Evolutionary conservation across 257 asterid genomes (phyloP), one percentile per base, ranked within the genome.

Genomic region (Solanum appendiculatum): DNA sequence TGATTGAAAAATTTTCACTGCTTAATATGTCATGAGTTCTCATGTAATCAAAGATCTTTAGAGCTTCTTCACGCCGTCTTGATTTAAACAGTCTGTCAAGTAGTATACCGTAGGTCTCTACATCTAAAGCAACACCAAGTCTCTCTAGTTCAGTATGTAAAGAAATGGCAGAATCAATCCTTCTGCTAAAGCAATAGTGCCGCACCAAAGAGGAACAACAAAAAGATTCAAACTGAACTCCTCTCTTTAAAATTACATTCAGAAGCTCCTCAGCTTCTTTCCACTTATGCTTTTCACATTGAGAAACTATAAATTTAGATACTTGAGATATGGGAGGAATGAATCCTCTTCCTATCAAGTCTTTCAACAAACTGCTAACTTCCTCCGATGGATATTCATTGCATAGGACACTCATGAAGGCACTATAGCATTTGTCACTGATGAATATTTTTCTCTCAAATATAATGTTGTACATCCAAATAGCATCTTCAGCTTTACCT

Each of bases 31-130:
- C 85, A 81, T 89, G 88, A 15, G 23, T 42, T 87, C 90, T 89
- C 96, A 94, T 96, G 88, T 94, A 94, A 85, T 90, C 91, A 44
- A 96, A 96, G 90, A 96, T 91, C 90, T 82, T 85, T 16, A 87
- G 31, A 1, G 95, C 92, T 74, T 91, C 96, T 88, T 89, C 93
- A 69, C 46, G 25, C 89, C 91, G 93, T 85, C 86, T 86, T 86
- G 69, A 92, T 88, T 36, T 89, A 7, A 93, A 91, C 54, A 96
- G 90, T 33, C 89, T 91, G 2, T 86, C 87, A 37, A 96, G 91
- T 86, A 95, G 88, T 39, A 88, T 56, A 90, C 87, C 87, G 74
- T 93, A 94, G 1, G 96, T 86, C 31, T 86, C 51, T 8, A 83
- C 70, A 44, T 90, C 94, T 88, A 96, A 88, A 75, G 69, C 78